Conservation (phyloP, 208 protist genomes). For the Novymonas esmeraldas region DNA sequence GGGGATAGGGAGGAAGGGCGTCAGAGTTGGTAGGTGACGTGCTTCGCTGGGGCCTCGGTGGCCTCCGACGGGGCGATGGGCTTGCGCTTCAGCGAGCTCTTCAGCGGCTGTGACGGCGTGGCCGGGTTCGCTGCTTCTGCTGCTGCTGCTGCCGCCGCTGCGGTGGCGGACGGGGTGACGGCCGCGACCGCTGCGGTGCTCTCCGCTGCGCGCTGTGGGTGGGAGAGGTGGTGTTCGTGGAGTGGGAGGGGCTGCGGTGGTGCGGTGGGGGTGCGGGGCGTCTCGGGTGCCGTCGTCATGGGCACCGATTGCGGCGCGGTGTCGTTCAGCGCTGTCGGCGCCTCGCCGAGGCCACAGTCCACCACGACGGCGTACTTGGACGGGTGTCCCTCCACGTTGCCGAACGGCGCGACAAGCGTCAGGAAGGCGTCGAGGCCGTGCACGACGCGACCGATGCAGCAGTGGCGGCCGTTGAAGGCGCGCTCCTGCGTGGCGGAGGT, state of each 20-base stretch:
- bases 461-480: conserved; percentile 68
- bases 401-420: conserved; percentile 57
- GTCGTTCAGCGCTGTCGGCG: no score
- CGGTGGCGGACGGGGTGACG: neutral
- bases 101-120: conserved; percentile 7
- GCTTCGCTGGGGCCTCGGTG: conserved; percentile 19
- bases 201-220: neutral
- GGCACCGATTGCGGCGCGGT: no score
- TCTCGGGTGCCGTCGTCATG: no score
- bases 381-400: conserved; percentile 68
- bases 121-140: neutral
- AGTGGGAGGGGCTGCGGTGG: neutral
- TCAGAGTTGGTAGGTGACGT: conserved; percentile 42
- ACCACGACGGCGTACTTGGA: conserved; percentile 73
- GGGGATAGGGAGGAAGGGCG: no score
- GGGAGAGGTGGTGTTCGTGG: neutral
- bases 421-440: conserved; percentile 63
- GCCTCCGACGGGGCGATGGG: conserved; percentile 1
- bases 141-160: neutral
- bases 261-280: no score
- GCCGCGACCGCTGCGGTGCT: neutral
- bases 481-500: conserved; percentile 61
- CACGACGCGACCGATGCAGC: conserved; percentile 69
- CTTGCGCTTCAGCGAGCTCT: conserved; percentile 36
- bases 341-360: conserved; percentile 68